These are phyloP conservation scores for Zoysia pacifica DNA, from an alignment of 176 grass and related monocot species.

Conservation along the genomic window DNA sequence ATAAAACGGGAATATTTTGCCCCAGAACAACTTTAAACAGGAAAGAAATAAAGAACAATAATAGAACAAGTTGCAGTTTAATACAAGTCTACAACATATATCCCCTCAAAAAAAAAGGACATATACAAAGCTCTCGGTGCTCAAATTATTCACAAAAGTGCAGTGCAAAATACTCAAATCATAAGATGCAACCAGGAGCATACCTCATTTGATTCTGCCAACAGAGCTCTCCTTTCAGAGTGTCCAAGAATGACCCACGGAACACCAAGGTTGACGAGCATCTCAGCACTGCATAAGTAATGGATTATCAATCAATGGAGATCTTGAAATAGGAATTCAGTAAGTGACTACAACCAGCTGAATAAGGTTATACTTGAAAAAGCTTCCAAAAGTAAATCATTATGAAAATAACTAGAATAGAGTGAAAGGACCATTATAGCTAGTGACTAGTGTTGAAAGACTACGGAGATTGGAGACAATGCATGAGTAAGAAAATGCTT, in stretches of 20 bases:
- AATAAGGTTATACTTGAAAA: neutral
- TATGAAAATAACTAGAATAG: neutral
- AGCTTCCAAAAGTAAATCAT: neutral
- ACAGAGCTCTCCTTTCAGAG: constrained; percentile 85
- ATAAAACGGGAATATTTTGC: neutral
- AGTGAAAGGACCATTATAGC: neutral
- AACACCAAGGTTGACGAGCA: constrained; percentile 84
- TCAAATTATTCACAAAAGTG: neutral
- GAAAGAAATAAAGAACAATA: neutral
- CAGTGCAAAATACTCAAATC: neutral
- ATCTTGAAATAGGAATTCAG: neutral
- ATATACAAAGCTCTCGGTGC: neutral
- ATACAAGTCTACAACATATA: neutral
- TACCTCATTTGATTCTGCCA: constrained; percentile 94
- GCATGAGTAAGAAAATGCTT: neutral
- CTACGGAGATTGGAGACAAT: neutral
- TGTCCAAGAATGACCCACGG: constrained; percentile 97
- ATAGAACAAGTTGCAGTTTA: neutral
- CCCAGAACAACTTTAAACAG: neutral
- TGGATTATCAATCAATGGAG: neutral
- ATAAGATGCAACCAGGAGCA: neutral
- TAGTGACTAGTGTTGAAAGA: too few species aligned
- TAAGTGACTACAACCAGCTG: neutral
- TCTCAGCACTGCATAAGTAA: constrained; percentile 75
- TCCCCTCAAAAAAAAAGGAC: neutral